Base-by-base conservation (phyloP, 768 basidiomycete genomes). In the Jaapia argillacea region DNA sequence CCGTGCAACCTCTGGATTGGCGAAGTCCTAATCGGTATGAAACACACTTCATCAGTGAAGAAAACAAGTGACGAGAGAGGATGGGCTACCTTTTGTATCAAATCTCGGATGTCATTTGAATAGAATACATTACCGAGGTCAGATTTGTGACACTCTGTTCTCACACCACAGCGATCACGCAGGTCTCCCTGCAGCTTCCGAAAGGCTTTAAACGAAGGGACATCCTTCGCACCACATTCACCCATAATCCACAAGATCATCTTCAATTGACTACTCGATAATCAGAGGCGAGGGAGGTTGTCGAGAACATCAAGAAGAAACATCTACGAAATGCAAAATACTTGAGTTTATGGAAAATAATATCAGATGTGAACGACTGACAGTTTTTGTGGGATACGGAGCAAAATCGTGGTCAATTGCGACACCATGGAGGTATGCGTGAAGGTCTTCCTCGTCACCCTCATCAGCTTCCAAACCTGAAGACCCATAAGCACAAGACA, bases 231-330 rank as follows among this genome's bases (percentile, higher is more conserved):
- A 5, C 56, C 53, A 31, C 53, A 57, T 40, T 63, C 53, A 3
- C 47, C 43, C 60, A 65, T 61, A 2, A 54, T 54, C 61, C 60
- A 64, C 0, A 65, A 42, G 28, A 65, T 54, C 10, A 50, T 36
- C 36, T 58, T 55, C 7, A 66, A 24, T 5, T 62, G 62, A 36
- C 59, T 56, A 39, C 58, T 55, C 2, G 64, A 64, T 1, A 66
- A 53, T 0, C 62, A 51, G 4, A 60, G 47, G 7, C 55, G 55
- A 1, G 62, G 64, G 1, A 63, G 42, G 43, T 57, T 60, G 40
- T 65, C 64, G 0, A 64, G 39, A 4, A 61, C 13, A 31, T 65
- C 61, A 6, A 64, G 53, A 40, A 63, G 40, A 35, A 62, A 63
- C 58, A 72, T 59, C 44, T 42, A 24, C 22, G 37, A 33, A n/a